Evolutionary conservation across 345 rosid species (phyloP).

Genomic region (Corchorus olitorius): DNA sequence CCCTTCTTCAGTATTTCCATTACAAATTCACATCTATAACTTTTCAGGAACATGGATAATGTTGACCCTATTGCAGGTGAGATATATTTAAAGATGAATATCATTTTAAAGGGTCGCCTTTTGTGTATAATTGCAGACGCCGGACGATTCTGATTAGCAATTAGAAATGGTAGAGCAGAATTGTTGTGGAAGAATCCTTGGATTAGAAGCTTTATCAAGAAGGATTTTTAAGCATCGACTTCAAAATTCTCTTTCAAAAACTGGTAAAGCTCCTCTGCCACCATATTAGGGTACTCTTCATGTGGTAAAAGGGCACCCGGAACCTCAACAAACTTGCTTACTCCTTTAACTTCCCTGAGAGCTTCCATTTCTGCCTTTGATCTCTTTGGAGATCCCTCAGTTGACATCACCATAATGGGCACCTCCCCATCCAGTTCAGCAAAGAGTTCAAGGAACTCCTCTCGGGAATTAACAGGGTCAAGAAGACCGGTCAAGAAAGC

Average conservation of each 20-base stretch:
- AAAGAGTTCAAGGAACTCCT: slow-evolving; percentile 73
- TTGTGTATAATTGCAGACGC: neutral
- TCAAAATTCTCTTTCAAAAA: slow-evolving; percentile 63
- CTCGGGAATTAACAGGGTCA: slow-evolving; percentile 72
- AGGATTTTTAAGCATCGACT: slow-evolving; percentile 23
- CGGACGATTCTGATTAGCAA: neutral
- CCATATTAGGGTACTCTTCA: slow-evolving; percentile 77
- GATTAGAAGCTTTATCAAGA: neutral
- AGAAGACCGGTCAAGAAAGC: slow-evolving; percentile 92
- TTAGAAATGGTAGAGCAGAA: neutral
- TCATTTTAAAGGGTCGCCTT: neutral
- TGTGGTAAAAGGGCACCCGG: slow-evolving; percentile 89
- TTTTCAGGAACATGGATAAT: neutral
- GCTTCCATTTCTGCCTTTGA: slow-evolving; percentile 95
- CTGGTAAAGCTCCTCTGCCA: slow-evolving; percentile 63
- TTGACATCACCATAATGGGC: slow-evolving; percentile 66
- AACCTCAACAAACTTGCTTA: slow-evolving; percentile 70
- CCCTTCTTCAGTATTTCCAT: neutral
- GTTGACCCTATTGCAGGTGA: neutral
- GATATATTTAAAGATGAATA: neutral
- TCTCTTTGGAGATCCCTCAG: slow-evolving; percentile 74
- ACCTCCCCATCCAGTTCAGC: slow-evolving; percentile 59
- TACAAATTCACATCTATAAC: neutral
- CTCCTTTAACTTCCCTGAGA: slow-evolving; percentile 67
- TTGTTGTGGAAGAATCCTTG: neutral